Conservation (phyloP, 495 filamentous ascomycete genomes). For the Polyplosphaeria fusca region DNA sequence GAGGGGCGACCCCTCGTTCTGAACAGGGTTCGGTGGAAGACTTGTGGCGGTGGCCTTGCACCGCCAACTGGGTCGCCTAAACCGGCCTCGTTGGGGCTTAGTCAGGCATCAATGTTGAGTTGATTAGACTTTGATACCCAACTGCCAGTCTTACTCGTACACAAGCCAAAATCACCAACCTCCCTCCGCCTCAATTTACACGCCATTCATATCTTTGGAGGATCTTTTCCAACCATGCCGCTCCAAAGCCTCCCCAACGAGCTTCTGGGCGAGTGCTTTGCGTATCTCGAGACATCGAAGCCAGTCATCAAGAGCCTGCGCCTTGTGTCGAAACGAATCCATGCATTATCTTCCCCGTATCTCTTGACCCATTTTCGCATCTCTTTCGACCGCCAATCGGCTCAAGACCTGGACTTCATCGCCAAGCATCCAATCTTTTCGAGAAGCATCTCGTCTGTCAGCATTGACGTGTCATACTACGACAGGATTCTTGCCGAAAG, state of each 20-base stretch:
- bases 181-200: not conserved
- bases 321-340: conserved; percentile 12
- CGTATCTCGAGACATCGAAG: not conserved
- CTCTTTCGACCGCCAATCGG: not conserved
- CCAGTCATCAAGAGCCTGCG: not conserved
- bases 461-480: not conserved
- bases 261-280: not conserved
- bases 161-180: not conserved
- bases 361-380: not conserved
- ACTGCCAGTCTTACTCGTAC: not conserved
- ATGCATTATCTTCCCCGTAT: not conserved
- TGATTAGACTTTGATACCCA: not conserved
- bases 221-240: not conserved
- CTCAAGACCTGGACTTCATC: not conserved
- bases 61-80: too few species aligned
- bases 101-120: not conserved
- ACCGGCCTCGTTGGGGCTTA: not conserved
- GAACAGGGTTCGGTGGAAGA: too few species aligned
- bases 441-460: not conserved
- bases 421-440: not conserved
- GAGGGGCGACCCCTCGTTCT: too few species aligned
- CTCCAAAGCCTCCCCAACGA: not conserved
- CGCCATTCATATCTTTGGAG: not conserved
- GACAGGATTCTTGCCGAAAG: not conserved
- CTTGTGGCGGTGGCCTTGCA: too few species aligned